phyloP scores from a whole-genome alignment of 352 stramenopile genomes.

The Globisporangium uncinulatum region DNA sequence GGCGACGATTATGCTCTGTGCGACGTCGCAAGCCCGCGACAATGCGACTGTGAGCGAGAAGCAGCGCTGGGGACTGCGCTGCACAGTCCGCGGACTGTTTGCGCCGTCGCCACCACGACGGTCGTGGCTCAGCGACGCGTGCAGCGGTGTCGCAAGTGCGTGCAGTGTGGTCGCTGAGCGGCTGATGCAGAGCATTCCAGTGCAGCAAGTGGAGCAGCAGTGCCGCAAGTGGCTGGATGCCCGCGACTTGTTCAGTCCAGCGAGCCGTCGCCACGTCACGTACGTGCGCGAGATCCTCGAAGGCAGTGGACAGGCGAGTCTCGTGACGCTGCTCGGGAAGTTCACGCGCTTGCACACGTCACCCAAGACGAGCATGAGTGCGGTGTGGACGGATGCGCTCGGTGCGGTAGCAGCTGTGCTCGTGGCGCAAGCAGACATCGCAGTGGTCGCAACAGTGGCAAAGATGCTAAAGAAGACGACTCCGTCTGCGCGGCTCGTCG shows the following conservation, averaged over 20 bases:
- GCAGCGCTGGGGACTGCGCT: conserved; percentile 55
- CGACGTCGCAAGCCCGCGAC: conserved; percentile 49
- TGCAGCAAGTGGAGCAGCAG: conserved; percentile 26
- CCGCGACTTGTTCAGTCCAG: conserved; percentile 18
- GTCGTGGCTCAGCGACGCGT: conserved; percentile 28
- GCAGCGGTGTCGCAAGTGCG: conserved; percentile 27
- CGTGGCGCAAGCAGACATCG: conserved; percentile 5
- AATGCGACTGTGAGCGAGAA: conserved; percentile 25
- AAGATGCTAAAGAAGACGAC: background rate
- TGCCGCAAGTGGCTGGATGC: conserved; percentile 20
- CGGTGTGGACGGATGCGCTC: conserved; percentile 12
- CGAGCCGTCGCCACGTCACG: background rate
- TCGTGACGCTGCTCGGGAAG: conserved; percentile 11
- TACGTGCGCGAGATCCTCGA: conserved; percentile 21
- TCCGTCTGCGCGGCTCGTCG: background rate
- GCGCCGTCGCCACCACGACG: background rate
- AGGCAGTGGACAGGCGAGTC: conserved; percentile 8
- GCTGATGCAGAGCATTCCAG: conserved; percentile 26
- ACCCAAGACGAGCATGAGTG: conserved; percentile 11
- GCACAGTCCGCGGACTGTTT: conserved; percentile 41
- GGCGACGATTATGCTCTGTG: conserved; percentile 59
- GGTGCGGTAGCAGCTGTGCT: conserved; percentile 9
- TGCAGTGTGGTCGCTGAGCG: conserved; percentile 31
- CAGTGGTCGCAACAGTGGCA: background rate
- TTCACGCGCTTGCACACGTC: conserved; percentile 10